These are phyloP conservation scores for Mallotus repandus DNA, from an alignment of 441 rosid genomes.

Conservation along the genomic window DNA sequence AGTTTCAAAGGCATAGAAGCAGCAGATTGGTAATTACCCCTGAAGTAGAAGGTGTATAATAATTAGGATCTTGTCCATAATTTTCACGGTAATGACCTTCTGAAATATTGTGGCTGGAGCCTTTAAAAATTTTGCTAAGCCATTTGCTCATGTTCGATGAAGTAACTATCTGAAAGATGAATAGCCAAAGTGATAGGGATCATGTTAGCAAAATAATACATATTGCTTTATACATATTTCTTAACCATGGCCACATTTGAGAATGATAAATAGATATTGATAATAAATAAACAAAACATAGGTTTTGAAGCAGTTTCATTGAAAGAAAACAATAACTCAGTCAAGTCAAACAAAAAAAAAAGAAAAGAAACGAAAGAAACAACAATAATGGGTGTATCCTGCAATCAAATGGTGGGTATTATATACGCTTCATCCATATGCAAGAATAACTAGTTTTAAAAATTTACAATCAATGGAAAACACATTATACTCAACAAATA, in stretches of 20 bases:
- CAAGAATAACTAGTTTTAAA: slow-evolving; percentile 4
- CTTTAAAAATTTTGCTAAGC: slow-evolving; percentile 87
- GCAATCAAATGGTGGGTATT: slow-evolving; percentile 10
- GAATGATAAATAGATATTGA: too few species aligned
- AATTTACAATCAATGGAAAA: slow-evolving; percentile 16
- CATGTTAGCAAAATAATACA: neutral
- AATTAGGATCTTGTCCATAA: slow-evolving; percentile 44
- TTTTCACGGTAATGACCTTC: slow-evolving; percentile 50
- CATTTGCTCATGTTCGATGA: slow-evolving; percentile 57
- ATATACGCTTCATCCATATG: slow-evolving; percentile 11
- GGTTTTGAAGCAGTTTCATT: neutral
- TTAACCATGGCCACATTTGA: too few species aligned
- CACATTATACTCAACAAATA: slow-evolving; percentile 5
- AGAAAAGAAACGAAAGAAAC: slow-evolving; percentile 4
- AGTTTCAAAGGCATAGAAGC: slow-evolving; percentile 12
- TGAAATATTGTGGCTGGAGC: slow-evolving; percentile 53
- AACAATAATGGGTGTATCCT: neutral
- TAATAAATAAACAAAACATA: neutral
- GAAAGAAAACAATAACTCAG: neutral
- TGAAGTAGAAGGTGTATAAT: slow-evolving; percentile 57
- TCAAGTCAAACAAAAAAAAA: neutral
- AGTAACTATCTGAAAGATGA: slow-evolving; percentile 40
- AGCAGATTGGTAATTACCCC: slow-evolving; percentile 43
- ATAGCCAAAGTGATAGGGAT: neutral
- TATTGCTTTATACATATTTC: neutral